Percentiles rank a stretch among this genome's conserved stretches.
These are phyloP conservation scores for Actinidia arguta DNA, from an alignment of 179 eudicot species.

Conservation along the genomic window DNA sequence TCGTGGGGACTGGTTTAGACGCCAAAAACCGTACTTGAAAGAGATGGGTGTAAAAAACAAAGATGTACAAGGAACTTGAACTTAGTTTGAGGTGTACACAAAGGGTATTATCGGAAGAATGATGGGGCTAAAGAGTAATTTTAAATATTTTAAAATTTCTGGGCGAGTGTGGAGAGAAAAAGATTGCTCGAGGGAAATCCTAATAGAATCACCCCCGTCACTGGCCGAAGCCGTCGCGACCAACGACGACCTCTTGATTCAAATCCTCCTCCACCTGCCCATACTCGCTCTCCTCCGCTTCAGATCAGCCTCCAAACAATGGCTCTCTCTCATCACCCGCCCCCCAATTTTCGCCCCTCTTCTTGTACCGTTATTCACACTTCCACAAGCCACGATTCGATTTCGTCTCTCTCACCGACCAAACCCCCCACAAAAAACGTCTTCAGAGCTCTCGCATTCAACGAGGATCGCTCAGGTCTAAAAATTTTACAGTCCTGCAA, in stretches of 20 bases:
- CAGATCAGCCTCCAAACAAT: conserved; percentile 35
- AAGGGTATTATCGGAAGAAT: no score
- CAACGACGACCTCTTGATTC: conserved; percentile 27
- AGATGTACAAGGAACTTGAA: no score
- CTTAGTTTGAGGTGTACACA: no score
- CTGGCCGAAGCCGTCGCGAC: neutral
- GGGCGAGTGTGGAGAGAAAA: no score
- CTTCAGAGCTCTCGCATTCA: neutral
- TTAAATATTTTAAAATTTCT: no score
- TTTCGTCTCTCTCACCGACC: neutral
- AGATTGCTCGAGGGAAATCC: no score
- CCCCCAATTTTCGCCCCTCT: conserved; percentile 11
- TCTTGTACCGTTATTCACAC: neutral
- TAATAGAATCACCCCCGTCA: neutral
- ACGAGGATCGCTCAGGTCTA: neutral
- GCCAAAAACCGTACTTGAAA: no score
- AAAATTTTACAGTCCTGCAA: neutral
- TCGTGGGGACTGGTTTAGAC: no score
- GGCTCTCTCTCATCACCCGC: conserved; percentile 32
- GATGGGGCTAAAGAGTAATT: no score
- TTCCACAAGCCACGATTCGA: neutral
- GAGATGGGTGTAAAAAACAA: no score
- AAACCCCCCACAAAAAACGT: neutral
- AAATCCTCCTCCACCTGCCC: conserved; percentile 34
- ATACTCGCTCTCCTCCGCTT: conserved; percentile 31